A percentile compares a stretch with the other conserved stretches of the same genome.
These are phyloP conservation scores for Debaryomyces nepalensis DNA, from an alignment of 1,139 yeast genomes.

Conservation along the genomic window DNA sequence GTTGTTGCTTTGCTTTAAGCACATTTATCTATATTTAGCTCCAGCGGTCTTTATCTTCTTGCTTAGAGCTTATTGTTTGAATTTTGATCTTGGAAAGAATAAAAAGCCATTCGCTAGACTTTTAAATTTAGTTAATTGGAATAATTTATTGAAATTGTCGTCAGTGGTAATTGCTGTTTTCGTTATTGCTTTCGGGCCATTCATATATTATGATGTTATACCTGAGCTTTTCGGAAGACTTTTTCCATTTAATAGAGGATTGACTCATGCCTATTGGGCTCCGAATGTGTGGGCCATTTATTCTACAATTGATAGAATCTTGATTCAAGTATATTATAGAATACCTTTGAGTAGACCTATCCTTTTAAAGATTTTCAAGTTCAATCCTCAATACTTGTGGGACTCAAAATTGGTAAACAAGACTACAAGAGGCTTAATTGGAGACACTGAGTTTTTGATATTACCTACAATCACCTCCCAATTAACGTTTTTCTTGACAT, in stretches of 20 bases:
- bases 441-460: constrained; percentile 81
- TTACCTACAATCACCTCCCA: constrained; percentile 82
- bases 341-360: constrained; percentile 51
- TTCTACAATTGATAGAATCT: constrained; percentile 77
- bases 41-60: constrained; percentile 90
- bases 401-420: constrained; percentile 35
- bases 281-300: constrained; percentile 97
- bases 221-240: constrained; percentile 70
- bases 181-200: constrained; percentile 78
- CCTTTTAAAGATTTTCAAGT: constrained; percentile 37
- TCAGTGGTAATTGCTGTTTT: constrained; percentile 67
- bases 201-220: constrained; percentile 62
- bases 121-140: constrained; percentile 57
- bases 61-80: constrained; percentile 69
- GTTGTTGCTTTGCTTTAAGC: constrained; percentile 85
- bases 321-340: constrained; percentile 55
- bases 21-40: constrained; percentile 88
- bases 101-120: constrained; percentile 28
- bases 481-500: constrained; percentile 74
- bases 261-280: constrained; percentile 99
- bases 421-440: constrained; percentile 87
- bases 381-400: constrained; percentile 32
- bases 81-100: constrained; percentile 40
- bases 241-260: constrained; percentile 93
- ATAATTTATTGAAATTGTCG: constrained; percentile 63